Evolutionary conservation across 192 early-diverging fungal genomes (phyloP).

Genomic region (Coemansia sp.): DNA sequence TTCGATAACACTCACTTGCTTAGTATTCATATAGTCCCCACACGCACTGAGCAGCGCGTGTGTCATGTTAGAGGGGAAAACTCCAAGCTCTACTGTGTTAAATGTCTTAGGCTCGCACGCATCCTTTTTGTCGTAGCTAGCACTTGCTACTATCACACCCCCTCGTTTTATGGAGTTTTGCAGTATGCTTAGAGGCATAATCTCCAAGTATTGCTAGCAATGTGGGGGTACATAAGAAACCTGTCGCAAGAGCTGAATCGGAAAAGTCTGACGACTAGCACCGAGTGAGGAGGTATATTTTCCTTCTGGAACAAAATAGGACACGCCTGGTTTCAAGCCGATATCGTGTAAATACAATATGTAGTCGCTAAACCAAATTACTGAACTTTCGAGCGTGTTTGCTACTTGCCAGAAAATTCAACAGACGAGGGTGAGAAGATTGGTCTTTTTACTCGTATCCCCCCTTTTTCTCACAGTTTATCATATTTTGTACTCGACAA

Average conservation of each 20-base stretch:
- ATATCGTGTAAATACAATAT: background rate
- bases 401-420: background rate
- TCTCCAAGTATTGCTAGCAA: background rate
- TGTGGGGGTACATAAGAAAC: background rate
- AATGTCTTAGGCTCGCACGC: background rate
- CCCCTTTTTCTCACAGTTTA: background rate
- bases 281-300: background rate
- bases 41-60: background rate
- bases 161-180: background rate
- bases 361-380: background rate
- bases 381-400: background rate
- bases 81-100: background rate
- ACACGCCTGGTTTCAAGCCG: background rate
- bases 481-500: background rate
- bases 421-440: background rate
- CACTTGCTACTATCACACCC: background rate
- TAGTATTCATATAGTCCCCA: background rate
- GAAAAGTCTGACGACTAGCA: background rate
- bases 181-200: background rate
- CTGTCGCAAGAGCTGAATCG: slow-evolving; percentile 1
- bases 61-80: background rate
- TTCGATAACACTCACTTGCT: background rate
- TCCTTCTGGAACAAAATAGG: background rate
- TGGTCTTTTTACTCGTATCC: background rate
- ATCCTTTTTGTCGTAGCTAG: background rate